These are phyloP conservation scores for Pascua guehoae DNA, from an alignment of 1,284 basidiomycete genomes.

Conservation along the genomic window DNA sequence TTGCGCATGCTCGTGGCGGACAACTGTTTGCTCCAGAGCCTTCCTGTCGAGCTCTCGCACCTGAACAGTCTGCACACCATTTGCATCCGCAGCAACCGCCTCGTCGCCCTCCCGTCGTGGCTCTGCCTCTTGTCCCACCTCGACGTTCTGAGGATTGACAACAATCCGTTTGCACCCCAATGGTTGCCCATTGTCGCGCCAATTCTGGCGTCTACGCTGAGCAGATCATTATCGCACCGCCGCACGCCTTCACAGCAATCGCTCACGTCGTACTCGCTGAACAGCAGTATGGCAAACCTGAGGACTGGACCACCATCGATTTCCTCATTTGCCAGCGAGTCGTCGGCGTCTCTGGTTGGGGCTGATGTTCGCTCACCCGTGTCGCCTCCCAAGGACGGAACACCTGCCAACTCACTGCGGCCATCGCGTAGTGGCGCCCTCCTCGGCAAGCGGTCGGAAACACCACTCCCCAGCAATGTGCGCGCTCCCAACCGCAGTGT, in stretches of 20 bases:
- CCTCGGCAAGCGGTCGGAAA: not conserved
- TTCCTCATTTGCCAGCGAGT: constrained; percentile 2
- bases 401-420: constrained; percentile 1
- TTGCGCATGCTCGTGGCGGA: constrained; percentile 88
- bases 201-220: constrained; percentile 29
- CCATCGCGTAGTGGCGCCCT: not conserved
- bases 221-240: constrained; percentile 1
- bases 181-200: constrained; percentile 87
- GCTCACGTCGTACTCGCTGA: constrained; percentile 3
- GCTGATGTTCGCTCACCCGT: no score
- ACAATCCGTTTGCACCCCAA: constrained; percentile 86
- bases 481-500: constrained; percentile 8
- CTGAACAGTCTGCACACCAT: constrained; percentile 77
- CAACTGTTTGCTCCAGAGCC: constrained; percentile 68
- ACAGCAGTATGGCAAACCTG: constrained; percentile 4
- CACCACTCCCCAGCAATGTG: not conserved
- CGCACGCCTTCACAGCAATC: constrained; percentile 8
- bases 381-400: not conserved
- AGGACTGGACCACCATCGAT: not conserved
- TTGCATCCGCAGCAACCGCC: constrained; percentile 79
- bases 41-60: constrained; percentile 66
- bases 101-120: constrained; percentile 90
- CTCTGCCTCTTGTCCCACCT: constrained; percentile 76
- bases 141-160: constrained; percentile 83
- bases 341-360: not conserved